Evolutionary conservation across 2,329 filamentous ascomycete species (phyloP).

Genomic region (Neonectria punicea): DNA sequence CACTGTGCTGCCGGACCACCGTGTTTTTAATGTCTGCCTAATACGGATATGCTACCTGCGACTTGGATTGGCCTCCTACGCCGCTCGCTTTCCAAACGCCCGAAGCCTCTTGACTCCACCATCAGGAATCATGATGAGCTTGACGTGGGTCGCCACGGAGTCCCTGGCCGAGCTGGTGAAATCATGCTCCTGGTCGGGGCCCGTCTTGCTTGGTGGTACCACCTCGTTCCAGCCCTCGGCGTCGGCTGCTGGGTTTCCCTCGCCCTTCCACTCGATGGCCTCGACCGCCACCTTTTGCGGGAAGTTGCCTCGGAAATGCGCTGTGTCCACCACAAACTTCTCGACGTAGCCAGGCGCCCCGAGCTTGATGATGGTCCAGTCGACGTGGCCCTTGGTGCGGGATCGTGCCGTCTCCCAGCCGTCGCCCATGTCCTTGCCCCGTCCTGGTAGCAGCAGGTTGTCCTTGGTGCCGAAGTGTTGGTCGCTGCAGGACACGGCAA

Average conservation of each 20-base stretch:
- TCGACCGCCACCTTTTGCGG: conserved; percentile 80
- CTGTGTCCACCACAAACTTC: conserved; percentile 80
- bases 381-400: conserved; percentile 75
- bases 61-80: conserved; percentile 26
- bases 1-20: neutral
- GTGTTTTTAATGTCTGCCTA: conserved; percentile 12
- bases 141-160: conserved; percentile 80
- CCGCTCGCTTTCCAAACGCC: conserved; percentile 49
- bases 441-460: conserved; percentile 81
- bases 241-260: conserved; percentile 65
- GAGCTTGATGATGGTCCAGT: conserved; percentile 83
- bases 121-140: conserved; percentile 92
- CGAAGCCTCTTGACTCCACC: conserved; percentile 91
- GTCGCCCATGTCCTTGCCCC: conserved; percentile 87
- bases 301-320: conserved; percentile 86
- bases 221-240: conserved; percentile 73
- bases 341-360: conserved; percentile 73
- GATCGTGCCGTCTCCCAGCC: conserved; percentile 88
- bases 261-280: conserved; percentile 64
- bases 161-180: conserved; percentile 67
- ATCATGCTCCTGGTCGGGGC: conserved; percentile 78
- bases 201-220: conserved; percentile 73
- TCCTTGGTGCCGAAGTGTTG: conserved; percentile 87
- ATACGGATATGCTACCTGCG: neutral
- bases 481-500: conserved; percentile 80